Base-by-base conservation (phyloP, 2,329 filamentous ascomycete genomes). In the Epichloe gansuensis region DNA sequence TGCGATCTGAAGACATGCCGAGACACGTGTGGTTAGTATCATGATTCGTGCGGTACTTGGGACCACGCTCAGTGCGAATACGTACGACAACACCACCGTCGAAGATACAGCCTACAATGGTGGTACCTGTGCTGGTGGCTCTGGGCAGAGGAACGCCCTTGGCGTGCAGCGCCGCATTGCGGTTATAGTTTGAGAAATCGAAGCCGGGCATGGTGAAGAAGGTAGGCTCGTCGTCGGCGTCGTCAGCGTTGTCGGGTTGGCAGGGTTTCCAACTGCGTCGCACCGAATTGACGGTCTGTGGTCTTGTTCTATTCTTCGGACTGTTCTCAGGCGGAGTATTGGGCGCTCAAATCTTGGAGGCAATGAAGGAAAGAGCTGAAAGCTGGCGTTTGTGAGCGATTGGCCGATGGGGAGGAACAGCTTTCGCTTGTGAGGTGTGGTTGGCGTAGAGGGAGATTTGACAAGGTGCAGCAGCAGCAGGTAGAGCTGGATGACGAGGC, bases 171-270 rank as follows among this genome's bases (percentile, higher is more conserved):
- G 91, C 91, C 69, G 86, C 83, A 82, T 98, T 98, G 77, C 93
- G 89, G 81, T 95, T 95, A 82, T 97, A 93, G 80, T 98, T 98
- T 72, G 90, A 94, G 80, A 98, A 98, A 76, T 97, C 91, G 80
- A 96, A 95, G 75, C 91, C 91, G 64, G 88, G 85, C 93, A 98
- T 98, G 64, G 66, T 84, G 73, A 47, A 28, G 37, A 42, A 25
- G 41, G 47, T 17, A 48, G 31, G 43, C 7, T 46, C 25, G 46
- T 52, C 50, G 51, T 59, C 48, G 51, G 25, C 39, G 48, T 28
- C 12, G 46, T 46, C 28, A 28, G 12, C 13, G 38, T n/a, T 48
- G 50, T 42, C n/a, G 13, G 50, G 34, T 31, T 13, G 31, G 38
- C 37, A 53, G 45, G 45, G 44, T 31, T 47, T 45, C 43, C 25